These are phyloP conservation scores for Dichotomocladium elegans DNA, from an alignment of 371 early-diverging fungal genomes.

Conservation along the genomic window DNA sequence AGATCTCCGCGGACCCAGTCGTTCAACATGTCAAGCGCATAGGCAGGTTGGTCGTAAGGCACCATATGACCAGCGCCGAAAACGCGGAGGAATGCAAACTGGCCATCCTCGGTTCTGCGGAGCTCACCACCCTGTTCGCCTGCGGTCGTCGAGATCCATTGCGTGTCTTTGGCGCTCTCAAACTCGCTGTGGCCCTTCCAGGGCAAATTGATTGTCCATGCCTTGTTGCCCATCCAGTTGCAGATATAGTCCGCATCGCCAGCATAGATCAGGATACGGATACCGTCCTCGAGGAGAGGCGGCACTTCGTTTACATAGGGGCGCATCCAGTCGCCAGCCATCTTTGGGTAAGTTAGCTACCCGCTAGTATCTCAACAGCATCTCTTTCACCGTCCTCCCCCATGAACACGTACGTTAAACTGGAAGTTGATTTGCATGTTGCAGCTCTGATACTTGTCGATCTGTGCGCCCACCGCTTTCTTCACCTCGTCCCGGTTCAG, in stretches of 20 bases:
- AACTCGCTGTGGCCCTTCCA: conserved; percentile 77
- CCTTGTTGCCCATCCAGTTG: conserved; percentile 94
- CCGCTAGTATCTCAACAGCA: conserved; percentile 51
- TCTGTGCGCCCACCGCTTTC: conserved; percentile 62
- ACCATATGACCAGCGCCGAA: conserved; percentile 93
- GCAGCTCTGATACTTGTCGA: conserved; percentile 68
- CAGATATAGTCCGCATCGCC: conserved; percentile 81
- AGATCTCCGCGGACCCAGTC: conserved; percentile 52
- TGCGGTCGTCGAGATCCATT: conserved; percentile 31
- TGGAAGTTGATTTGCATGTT: conserved; percentile 59
- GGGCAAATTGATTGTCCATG: conserved; percentile 74
- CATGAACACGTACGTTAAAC: conserved; percentile 46
- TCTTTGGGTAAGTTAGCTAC: conserved; percentile 40
- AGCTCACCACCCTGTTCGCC: conserved; percentile 66
- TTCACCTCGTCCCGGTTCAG: conserved; percentile 75
- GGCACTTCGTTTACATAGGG: conserved; percentile 73
- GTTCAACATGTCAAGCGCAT: conserved; percentile 58
- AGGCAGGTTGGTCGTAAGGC: conserved; percentile 54
- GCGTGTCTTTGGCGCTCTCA: conserved; percentile 47
- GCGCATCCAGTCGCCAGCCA: conserved; percentile 85
- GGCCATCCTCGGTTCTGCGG: conserved; percentile 47
- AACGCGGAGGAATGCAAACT: conserved; percentile 80
- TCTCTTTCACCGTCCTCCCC: conserved; percentile 60
- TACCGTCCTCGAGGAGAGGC: conserved; percentile 72
- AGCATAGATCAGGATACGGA: conserved; percentile 84